Conservation (phyloP, 2,329 filamentous ascomycete species). For the Graphilbum fragrans region DNA sequence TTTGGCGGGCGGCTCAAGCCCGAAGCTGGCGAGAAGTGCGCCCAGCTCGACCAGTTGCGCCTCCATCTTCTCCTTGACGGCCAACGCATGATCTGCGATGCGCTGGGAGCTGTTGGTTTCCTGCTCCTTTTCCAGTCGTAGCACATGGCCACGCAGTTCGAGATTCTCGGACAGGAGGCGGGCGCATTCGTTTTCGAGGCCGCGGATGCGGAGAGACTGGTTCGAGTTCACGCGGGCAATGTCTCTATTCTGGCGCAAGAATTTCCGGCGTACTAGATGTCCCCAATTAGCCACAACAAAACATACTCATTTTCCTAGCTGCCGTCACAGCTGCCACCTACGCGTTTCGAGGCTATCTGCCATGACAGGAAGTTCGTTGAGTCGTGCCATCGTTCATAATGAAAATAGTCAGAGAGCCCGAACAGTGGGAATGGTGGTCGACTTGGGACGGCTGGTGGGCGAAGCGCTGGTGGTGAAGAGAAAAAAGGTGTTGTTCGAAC, state of each 20-base stretch:
- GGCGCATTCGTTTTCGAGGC: constrained; percentile 63
- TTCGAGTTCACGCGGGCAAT: constrained; percentile 68
- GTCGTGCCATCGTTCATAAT: constrained; percentile 57
- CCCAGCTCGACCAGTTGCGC: constrained; percentile 61
- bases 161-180: constrained; percentile 71
- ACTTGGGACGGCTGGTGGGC: too few relatives aligned
- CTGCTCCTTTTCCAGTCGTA: constrained; percentile 56
- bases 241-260: constrained; percentile 74
- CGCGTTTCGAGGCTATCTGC: constrained; percentile 60
- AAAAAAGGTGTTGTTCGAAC: too few relatives aligned
- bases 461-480: too few relatives aligned
- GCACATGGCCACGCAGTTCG: constrained; percentile 55
- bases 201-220: constrained; percentile 65
- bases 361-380: constrained; percentile 62
- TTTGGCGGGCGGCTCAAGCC: constrained; percentile 44
- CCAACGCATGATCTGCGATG: constrained; percentile 52
- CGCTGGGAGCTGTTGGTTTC: constrained; percentile 47
- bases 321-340: constrained; percentile 23
- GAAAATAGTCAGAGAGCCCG: not conserved
- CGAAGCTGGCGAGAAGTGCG: constrained; percentile 53
- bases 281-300: not conserved
- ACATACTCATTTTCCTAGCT: too few relatives aligned
- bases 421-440: too few relatives aligned
- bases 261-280: constrained; percentile 58
- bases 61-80: constrained; percentile 60